Percentiles rank a stretch among this genome's conserved stretches.
These are phyloP conservation scores for Aspergillus sp. DNA, from an alignment of 2,329 filamentous ascomycete species.

Conservation along the genomic window DNA sequence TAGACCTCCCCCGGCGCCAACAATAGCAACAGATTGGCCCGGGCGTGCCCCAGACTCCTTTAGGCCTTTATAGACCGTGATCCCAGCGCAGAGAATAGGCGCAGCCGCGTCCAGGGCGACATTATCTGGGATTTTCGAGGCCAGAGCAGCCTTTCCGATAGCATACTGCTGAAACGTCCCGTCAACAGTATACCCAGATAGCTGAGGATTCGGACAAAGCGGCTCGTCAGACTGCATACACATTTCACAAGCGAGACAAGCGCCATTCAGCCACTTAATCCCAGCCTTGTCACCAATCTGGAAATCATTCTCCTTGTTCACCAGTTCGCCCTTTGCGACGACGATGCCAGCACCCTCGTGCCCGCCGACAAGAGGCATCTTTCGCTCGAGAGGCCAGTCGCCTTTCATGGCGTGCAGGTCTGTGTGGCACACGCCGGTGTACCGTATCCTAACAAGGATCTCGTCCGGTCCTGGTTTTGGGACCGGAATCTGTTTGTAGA, in stretches of 20 bases:
- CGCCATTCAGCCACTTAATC: slow-evolving; percentile 90
- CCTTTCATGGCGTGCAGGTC: slow-evolving; percentile 80
- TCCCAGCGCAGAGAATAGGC: slow-evolving; percentile 79
- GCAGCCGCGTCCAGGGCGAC: slow-evolving; percentile 73
- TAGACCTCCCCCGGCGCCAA: slow-evolving; percentile 82
- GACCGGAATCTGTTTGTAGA: slow-evolving; percentile 67
- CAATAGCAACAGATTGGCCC: slow-evolving; percentile 78
- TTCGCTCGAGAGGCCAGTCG: slow-evolving; percentile 83
- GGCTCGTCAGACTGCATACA: slow-evolving; percentile 80
- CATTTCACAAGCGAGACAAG: slow-evolving; percentile 79
- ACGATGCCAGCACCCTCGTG: slow-evolving; percentile 78
- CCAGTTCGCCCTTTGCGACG: slow-evolving; percentile 74
- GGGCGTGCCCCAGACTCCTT: slow-evolving; percentile 76
- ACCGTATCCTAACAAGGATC: slow-evolving; percentile 89
- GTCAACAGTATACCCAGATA: slow-evolving; percentile 91
- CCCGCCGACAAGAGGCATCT: slow-evolving; percentile 82
- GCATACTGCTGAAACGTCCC: slow-evolving; percentile 92
- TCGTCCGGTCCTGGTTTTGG: slow-evolving; percentile 80
- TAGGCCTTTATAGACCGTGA: slow-evolving; percentile 88
- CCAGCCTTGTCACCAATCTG: slow-evolving; percentile 82
- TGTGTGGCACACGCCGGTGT: slow-evolving; percentile 87
- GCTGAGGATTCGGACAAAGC: slow-evolving; percentile 70
- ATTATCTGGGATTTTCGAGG: slow-evolving; percentile 77
- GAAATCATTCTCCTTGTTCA: slow-evolving; percentile 69
- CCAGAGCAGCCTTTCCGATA: slow-evolving; percentile 81